Conservation (phyloP, 371 early-diverging fungal species). For the Nematocida minor region DNA sequence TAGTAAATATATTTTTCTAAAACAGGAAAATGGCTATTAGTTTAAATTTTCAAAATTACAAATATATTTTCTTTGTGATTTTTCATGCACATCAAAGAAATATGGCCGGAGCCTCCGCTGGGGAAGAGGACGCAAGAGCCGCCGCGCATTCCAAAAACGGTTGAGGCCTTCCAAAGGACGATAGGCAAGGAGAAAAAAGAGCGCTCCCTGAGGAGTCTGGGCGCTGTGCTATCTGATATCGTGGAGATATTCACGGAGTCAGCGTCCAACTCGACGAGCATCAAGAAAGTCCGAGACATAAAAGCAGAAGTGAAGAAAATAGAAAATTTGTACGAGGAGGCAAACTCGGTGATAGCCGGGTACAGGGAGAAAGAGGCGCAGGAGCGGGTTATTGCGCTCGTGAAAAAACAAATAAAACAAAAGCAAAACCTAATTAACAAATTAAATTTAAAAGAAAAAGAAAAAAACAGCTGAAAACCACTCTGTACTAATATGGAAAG, state of each 20-base stretch:
- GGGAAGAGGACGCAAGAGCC: not conserved
- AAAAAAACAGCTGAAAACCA: not conserved
- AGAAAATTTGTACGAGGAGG: slow-evolving; percentile 28
- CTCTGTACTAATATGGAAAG: not conserved
- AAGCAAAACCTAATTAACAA: slow-evolving; percentile 31
- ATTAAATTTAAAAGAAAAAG: slow-evolving; percentile 15
- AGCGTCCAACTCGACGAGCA: not conserved
- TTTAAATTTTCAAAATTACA: slow-evolving; percentile 19
- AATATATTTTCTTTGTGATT: slow-evolving; percentile 27
- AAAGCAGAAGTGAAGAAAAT: slow-evolving; percentile 11
- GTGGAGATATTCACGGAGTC: not conserved
- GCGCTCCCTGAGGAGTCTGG: not conserved
- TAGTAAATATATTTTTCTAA: slow-evolving; percentile 55
- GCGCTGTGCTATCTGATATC: not conserved
- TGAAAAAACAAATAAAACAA: slow-evolving; percentile 26
- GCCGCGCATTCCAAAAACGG: not conserved
- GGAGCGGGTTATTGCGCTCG: not conserved
- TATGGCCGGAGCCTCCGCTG: slow-evolving; percentile 46
- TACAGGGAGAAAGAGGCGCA: slow-evolving; percentile 10
- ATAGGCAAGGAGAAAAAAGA: not conserved
- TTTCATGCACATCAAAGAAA: slow-evolving; percentile 38
- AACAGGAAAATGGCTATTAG: slow-evolving; percentile 31
- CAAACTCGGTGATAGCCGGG: slow-evolving; percentile 1
- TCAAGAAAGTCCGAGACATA: slow-evolving; percentile 9
- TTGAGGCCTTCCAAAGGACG: slow-evolving; percentile 1